phyloP scores from a whole-genome alignment of 2,329 filamentous ascomycete genomes.

The Davidsoniella virescens region DNA sequence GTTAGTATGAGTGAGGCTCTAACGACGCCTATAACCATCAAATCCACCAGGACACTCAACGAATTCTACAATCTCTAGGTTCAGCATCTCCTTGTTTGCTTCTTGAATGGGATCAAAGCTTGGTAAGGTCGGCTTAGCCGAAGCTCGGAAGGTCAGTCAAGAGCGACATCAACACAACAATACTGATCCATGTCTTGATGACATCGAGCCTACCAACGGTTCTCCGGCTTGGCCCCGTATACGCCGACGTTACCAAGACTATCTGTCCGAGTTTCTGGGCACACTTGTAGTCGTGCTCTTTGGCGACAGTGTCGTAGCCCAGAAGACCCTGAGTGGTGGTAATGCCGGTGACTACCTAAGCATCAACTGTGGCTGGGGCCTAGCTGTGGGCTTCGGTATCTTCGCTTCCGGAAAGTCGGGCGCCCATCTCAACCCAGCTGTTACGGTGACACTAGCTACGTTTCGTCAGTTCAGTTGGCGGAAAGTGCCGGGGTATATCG shows the following conservation, averaged over 20 bases:
- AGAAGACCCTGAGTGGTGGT: constrained; percentile 41
- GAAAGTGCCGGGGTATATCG: constrained; percentile 50
- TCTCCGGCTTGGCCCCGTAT: constrained; percentile 33
- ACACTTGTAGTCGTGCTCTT: constrained; percentile 54
- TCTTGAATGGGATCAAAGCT: background rate
- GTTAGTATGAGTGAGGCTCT: too few species aligned
- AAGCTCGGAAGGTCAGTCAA: too few species aligned
- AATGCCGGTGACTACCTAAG: constrained; percentile 33
- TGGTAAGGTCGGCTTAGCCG: too few species aligned
- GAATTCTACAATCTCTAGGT: too few species aligned
- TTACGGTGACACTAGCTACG: constrained; percentile 53
- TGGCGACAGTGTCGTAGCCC: constrained; percentile 54
- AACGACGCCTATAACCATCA: too few species aligned
- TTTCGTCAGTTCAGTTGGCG: constrained; percentile 53
- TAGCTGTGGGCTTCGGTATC: constrained; percentile 53
- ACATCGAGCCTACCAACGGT: background rate
- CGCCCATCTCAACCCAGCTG: constrained; percentile 53
- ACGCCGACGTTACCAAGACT: constrained; percentile 35
- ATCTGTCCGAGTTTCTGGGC: constrained; percentile 51
- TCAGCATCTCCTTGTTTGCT: too few species aligned
- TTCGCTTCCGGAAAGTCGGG: constrained; percentile 51
- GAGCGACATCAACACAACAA: background rate
- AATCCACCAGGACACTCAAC: too few species aligned
- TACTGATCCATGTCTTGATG: background rate
- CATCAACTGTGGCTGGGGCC: constrained; percentile 35